These are phyloP conservation scores for Pichia eremophila DNA, from an alignment of 805 yeast genomes.

Conservation along the genomic window DNA sequence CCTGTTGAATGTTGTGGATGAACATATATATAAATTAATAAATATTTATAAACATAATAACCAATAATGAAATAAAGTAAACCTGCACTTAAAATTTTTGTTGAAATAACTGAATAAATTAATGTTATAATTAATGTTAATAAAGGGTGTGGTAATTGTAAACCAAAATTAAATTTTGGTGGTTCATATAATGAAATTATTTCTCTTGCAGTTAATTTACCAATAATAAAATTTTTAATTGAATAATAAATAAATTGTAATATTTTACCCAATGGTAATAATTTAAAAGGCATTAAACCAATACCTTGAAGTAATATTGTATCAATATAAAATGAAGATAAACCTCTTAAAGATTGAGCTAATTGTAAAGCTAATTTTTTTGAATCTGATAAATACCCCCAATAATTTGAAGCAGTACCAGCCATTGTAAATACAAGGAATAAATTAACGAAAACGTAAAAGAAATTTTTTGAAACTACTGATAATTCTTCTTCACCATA, in stretches of 20 bases:
- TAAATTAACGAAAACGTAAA: constrained; percentile 87
- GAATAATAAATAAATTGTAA: constrained; percentile 59
- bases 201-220: constrained; percentile 68
- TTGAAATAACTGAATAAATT: constrained; percentile 81
- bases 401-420: constrained; percentile 77
- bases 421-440: constrained; percentile 90
- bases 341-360: constrained; percentile 70
- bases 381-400: constrained; percentile 80
- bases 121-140: constrained; percentile 76
- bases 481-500: constrained; percentile 89
- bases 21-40: constrained; percentile 78
- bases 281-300: constrained; percentile 83
- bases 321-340: constrained; percentile 86
- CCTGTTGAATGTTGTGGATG: constrained; percentile 98
- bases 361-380: constrained; percentile 79
- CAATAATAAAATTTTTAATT: constrained; percentile 7
- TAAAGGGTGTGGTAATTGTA: constrained; percentile 86
- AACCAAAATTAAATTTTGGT: constrained; percentile 84
- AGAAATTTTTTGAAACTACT: constrained; percentile 84
- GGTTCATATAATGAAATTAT: constrained; percentile 70
- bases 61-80: constrained; percentile 77
- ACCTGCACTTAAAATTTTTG: constrained; percentile 80
- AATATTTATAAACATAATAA: constrained; percentile 84
- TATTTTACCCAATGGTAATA: constrained; percentile 73
- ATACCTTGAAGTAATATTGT: constrained; percentile 72